Conservation (phyloP, 208 protist genomes). For the Trypanosoma scelopori region DNA sequence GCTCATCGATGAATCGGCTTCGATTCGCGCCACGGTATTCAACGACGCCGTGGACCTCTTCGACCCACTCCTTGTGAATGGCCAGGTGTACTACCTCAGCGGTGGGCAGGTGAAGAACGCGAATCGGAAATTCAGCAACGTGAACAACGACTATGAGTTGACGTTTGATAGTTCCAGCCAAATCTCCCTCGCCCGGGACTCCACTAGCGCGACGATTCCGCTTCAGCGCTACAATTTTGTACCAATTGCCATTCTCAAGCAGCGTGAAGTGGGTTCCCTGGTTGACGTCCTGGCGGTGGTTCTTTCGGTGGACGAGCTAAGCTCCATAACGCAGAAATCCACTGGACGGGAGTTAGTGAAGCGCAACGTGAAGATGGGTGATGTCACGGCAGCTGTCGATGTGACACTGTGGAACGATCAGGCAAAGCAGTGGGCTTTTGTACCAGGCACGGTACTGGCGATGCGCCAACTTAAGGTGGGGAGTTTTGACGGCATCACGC, state of each 20-base stretch:
- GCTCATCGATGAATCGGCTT: slow-evolving; percentile 85
- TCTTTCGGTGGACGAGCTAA: slow-evolving; percentile 62
- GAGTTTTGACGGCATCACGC: slow-evolving; percentile 84
- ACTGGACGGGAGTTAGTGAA: slow-evolving; percentile 83
- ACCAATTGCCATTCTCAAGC: slow-evolving; percentile 82
- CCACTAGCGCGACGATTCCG: slow-evolving; percentile 47
- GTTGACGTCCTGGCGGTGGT: slow-evolving; percentile 88
- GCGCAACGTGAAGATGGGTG: slow-evolving; percentile 78
- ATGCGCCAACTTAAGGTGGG: slow-evolving; percentile 84
- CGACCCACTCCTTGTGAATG: slow-evolving; percentile 82
- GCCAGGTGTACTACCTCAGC: slow-evolving; percentile 91
- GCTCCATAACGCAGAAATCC: slow-evolving; percentile 77
- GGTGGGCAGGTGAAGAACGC: slow-evolving; percentile 92
- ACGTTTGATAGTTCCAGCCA: slow-evolving; percentile 82
- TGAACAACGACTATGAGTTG: slow-evolving; percentile 94
- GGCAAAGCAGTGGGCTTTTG: slow-evolving; percentile 65
- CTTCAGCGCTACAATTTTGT: slow-evolving; percentile 90
- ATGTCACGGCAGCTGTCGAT: slow-evolving; percentile 80
- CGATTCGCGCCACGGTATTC: slow-evolving; percentile 92
- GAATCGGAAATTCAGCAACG: slow-evolving; percentile 88
- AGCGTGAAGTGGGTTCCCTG: slow-evolving; percentile 82
- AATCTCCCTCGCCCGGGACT: slow-evolving; percentile 65
- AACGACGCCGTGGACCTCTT: slow-evolving; percentile 91
- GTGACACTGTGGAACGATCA: slow-evolving; percentile 91
- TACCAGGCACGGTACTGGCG: slow-evolving; percentile 73